phyloP scores from a whole-genome alignment of 2,329 filamentous ascomycete genomes.

The Trichophyton mentagrophytes region DNA sequence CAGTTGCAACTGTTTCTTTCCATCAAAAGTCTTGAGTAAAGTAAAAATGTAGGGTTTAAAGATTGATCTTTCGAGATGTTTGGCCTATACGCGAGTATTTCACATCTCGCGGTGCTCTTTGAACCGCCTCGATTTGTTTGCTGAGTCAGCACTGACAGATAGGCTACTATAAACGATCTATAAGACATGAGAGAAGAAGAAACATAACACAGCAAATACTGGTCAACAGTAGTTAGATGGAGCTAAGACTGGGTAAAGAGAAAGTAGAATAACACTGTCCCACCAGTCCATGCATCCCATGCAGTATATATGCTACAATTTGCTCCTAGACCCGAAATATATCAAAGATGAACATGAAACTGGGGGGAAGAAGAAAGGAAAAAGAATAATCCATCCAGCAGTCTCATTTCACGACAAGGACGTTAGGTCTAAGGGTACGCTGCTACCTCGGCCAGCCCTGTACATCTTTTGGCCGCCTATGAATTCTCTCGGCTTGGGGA shows the following conservation, averaged over 20 bases:
- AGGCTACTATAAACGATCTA: background rate
- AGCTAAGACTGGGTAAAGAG: background rate
- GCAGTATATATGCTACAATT: conserved; percentile 4
- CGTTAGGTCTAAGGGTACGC: conserved; percentile 75
- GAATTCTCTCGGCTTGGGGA: conserved; percentile 79
- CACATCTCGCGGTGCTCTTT: background rate
- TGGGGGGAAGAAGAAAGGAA: background rate
- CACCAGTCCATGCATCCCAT: background rate
- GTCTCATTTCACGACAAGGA: conserved; percentile 30
- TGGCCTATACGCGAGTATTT: background rate
- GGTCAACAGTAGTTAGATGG: conserved; percentile 1
- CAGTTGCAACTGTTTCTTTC: background rate
- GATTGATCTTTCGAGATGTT: background rate
- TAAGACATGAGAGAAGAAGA: background rate
- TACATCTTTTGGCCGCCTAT: conserved; percentile 63
- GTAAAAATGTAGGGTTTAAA: background rate
- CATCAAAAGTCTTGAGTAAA: background rate
- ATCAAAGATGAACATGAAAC: conserved; percentile 1
- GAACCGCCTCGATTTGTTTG: background rate
- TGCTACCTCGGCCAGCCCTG: conserved; percentile 81
- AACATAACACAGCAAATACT: background rate
- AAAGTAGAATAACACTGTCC: background rate
- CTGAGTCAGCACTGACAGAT: background rate
- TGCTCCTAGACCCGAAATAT: background rate
- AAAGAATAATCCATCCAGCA: background rate